Conservation (phyloP, 768 basidiomycete genomes). For the Tylopilus plumbeoviolaceoides region DNA sequence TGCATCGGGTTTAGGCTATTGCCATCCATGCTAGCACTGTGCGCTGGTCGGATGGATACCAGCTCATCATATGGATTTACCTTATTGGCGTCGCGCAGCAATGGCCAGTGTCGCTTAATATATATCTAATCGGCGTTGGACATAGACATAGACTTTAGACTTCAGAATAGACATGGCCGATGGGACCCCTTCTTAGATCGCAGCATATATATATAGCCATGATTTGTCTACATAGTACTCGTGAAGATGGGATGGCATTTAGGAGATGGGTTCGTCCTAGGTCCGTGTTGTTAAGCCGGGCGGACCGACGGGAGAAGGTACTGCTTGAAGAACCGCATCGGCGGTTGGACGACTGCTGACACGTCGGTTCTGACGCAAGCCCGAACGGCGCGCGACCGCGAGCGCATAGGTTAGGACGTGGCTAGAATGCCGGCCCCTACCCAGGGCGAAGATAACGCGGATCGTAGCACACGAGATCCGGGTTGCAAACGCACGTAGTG, state of each 20-base stretch:
- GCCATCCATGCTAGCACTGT: neutral
- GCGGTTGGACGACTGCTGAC: neutral
- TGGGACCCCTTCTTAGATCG: neutral
- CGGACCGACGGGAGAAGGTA: too few relatives aligned
- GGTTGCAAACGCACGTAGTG: too few relatives aligned
- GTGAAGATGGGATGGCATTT: too few relatives aligned
- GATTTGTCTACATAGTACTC: too few relatives aligned
- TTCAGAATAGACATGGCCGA: neutral
- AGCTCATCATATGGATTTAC: neutral
- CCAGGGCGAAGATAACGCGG: neutral
- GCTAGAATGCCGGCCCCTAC: too few relatives aligned
- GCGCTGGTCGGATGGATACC: neutral
- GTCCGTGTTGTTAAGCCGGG: too few relatives aligned
- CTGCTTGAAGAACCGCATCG: too few relatives aligned
- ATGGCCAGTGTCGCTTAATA: neutral
- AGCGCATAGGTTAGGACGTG: too few relatives aligned
- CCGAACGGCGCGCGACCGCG: too few relatives aligned
- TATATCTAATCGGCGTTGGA: neutral
- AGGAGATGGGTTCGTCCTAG: too few relatives aligned
- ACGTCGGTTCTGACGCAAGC: neutral
- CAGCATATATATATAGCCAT: too few relatives aligned
- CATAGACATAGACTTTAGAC: neutral
- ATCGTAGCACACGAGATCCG: neutral
- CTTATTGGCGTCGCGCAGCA: neutral
- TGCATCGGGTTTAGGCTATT: neutral